phyloP scores from a whole-genome alignment of 306 rosid species.

The Inga oerstediana region DNA sequence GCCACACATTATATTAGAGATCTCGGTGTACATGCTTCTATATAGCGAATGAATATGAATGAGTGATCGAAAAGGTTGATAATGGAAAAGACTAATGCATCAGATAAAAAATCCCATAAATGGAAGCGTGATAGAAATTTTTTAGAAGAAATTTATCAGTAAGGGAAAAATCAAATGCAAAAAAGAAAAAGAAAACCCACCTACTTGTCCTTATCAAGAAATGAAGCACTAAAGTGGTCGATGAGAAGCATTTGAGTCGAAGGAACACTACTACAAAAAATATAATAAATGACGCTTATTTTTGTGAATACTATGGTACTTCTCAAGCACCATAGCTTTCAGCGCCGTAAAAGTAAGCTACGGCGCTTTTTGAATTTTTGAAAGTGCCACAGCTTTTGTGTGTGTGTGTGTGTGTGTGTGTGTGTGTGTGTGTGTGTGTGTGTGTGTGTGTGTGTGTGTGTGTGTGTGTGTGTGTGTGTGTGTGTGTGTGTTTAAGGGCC shows the following conservation, averaged over 20 bases:
- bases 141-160: background rate
- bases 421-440: no score
- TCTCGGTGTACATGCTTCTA: background rate
- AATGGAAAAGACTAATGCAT: background rate
- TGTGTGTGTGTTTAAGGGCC: no score
- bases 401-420: no score
- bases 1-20: background rate
- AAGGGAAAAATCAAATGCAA: background rate
- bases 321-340: no score
- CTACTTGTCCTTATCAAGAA: slow-evolving; percentile 84
- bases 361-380: no score
- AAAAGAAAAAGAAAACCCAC: slow-evolving; percentile 23
- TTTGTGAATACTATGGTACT: no score
- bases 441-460: no score
- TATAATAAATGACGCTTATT: no score
- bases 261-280: slow-evolving; percentile 14
- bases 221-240: slow-evolving; percentile 56
- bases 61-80: background rate
- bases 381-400: no score
- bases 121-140: background rate
- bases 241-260: slow-evolving; percentile 38
- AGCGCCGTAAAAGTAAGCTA: no score
- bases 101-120: background rate
- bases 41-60: background rate
- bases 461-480: no score